Evolutionary conservation across 2,329 filamentous ascomycete genomes (phyloP).

Genomic region (Penicillium crustosum): DNA sequence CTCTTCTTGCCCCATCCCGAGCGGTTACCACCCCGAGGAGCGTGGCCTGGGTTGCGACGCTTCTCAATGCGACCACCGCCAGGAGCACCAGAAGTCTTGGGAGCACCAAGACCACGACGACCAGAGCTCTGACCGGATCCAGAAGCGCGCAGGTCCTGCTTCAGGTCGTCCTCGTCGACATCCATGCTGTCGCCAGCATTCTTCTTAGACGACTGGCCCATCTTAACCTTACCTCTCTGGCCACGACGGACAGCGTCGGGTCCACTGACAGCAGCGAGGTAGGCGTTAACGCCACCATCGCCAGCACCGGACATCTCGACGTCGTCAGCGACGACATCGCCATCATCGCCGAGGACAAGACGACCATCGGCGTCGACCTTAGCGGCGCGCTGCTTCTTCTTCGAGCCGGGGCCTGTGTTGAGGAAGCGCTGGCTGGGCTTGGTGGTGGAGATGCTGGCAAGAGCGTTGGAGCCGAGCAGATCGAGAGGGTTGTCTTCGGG

Average conservation of each 20-base stretch:
- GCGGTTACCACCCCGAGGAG: slow-evolving; percentile 3
- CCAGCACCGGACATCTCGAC: slow-evolving; percentile 35
- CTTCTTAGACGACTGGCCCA: slow-evolving; percentile 48
- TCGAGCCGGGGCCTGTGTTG: slow-evolving; percentile 39
- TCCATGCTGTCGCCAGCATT: slow-evolving; percentile 45
- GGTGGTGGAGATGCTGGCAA: slow-evolving; percentile 90
- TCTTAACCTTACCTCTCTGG: slow-evolving; percentile 61
- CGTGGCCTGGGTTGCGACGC: slow-evolving; percentile 25
- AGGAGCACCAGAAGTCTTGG: slow-evolving; percentile 27
- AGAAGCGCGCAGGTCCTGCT: slow-evolving; percentile 21
- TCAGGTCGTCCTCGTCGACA: slow-evolving; percentile 42
- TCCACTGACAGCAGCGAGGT: slow-evolving; percentile 60
- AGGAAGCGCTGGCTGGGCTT: slow-evolving; percentile 62
- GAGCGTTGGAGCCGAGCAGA: slow-evolving; percentile 80
- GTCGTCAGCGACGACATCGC: slow-evolving; percentile 31
- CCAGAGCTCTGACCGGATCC: slow-evolving; percentile 16
- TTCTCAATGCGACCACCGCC: slow-evolving; percentile 30
- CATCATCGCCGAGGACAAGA: slow-evolving; percentile 42
- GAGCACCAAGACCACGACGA: slow-evolving; percentile 27
- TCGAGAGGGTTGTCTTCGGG: slow-evolving; percentile 92
- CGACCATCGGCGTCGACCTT: slow-evolving; percentile 48
- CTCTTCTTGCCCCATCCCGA: slow-evolving; percentile 14
- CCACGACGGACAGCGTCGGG: slow-evolving; percentile 59
- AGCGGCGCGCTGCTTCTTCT: slow-evolving; percentile 44
- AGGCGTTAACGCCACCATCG: slow-evolving; percentile 55